Evolutionary conservation across 2,329 filamentous ascomycete genomes (phyloP), one percentile per base, ranked within the genome.

Genomic region (Sporothrix humicola): DNA sequence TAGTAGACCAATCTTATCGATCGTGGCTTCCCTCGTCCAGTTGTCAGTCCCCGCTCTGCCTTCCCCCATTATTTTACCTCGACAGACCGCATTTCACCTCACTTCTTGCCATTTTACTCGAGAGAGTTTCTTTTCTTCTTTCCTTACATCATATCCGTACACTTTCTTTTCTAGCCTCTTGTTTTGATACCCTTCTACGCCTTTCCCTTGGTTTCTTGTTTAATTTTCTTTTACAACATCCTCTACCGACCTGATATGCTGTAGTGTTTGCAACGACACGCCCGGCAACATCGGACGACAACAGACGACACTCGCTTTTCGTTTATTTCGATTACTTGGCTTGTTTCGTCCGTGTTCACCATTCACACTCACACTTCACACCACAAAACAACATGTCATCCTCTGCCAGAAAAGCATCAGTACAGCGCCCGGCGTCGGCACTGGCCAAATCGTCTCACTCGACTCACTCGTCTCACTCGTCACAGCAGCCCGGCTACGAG

Each of bases 351-450:
- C 3, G 8, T 46, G 20, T 56, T 54, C 8, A 17, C 17, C 48
- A 17, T 31, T 12, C 15, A 8, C 17, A 15, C 52, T n/a, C n/a
- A n/a, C n/a, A n/a, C 20, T 44, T 26, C 54, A 8, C 23, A 44
- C 3, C 6, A 54, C 12, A n/a, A n/a, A n/a, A n/a, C n/a, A n/a
- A n/a, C 10, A 61, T 73, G 66, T 59, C 65, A n/a, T 15, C 48
- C 2, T 3, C 72, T 8, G 20, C 69, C 0, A 42, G 46, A 31
- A 66, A 56, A 23, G 8, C 31, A 31, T 66, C 58, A 0, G n/a
- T 54, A 4, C 72, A 71, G 59, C 72, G 58, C 46, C 72, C 72
- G 12, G 59, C 58, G n/a, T 71, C 72, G 20, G 68, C 72, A 31
- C 48, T 73, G 72, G 68, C 72, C 5, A 71, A 65, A 17, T 20